Evolutionary conservation across 2,329 filamentous ascomycete species (phyloP), one percentile per base, ranked within the genome.

Genomic region (Cercospora brassicicola): DNA sequence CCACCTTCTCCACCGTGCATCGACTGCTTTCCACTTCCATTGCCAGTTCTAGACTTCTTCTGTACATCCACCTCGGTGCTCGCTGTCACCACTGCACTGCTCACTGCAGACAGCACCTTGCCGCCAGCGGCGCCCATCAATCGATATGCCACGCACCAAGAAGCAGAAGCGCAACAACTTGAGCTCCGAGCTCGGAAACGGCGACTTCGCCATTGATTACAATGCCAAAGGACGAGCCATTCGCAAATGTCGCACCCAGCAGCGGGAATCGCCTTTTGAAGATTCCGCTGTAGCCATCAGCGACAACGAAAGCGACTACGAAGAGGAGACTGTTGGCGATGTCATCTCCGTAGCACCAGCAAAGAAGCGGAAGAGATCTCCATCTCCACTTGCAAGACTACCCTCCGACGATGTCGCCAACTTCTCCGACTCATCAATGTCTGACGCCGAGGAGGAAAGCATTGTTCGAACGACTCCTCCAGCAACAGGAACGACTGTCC

Each of bases 141-240:
- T 63, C 39, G 61, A 10, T 26, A 75, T 73, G 71, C 66, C 70
- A 36, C 64, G 55, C n/a, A 60, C 31, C 45, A 70, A 70, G 59
- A 71, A 65, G 64, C 56, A 67, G 55, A 69, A 72, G 61, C 69
- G 69, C 55, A 48, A 66, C n/a, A 45, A 62, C 48, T 42, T 31
- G n/a, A 77, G 72, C 68, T 62, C 69, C 20, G 74, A 77, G 64
- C 72, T 76, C 10, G 76, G 73, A 26, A 69, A 71, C 2, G 73
- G 66, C 45, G 69, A 75, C 64, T 73, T 73, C 53, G 69, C 69
- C 18, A 75, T 77, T 48, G 74, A 76, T 59, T 79, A 79, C 75
- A 82, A 81, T 71, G 71, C 76, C 64, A 82, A 80, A 8, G 82
- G 82, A 57, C 77, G 82, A 4, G 82, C 82, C 6, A 78, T 83